Conservation (phyloP, 352 stramenopile genomes). For the Albugo candida region DNA sequence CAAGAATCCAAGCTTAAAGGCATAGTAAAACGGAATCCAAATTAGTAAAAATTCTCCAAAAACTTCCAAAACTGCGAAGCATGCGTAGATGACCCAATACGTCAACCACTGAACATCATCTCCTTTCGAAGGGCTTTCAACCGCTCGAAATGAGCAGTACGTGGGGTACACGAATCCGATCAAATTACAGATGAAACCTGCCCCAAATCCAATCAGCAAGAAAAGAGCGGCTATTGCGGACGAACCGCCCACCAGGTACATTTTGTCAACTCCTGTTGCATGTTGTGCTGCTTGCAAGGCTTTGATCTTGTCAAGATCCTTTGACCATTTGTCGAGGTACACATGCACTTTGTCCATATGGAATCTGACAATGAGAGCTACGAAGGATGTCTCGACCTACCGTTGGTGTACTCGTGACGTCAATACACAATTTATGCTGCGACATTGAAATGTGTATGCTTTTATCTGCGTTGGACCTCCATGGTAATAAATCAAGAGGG, state of each 20-base stretch:
- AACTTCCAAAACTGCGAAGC: conserved; percentile 92
- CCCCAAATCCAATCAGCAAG: conserved; percentile 69
- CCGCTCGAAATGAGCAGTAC: conserved; percentile 70
- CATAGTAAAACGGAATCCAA: conserved; percentile 97
- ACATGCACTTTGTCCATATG: too few relatives aligned
- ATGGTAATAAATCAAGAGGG: too few relatives aligned
- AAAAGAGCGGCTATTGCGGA: conserved; percentile 49
- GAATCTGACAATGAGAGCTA: too few relatives aligned
- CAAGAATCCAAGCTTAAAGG: conserved; percentile 95
- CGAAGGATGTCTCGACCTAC: too few relatives aligned
- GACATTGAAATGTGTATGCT: too few relatives aligned
- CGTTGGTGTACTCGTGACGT: too few relatives aligned
- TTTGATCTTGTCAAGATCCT: conserved; percentile 67
- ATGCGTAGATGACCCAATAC: conserved; percentile 96
- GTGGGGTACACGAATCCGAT: conserved; percentile 69
- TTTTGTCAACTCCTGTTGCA: conserved; percentile 73
- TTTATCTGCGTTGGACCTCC: too few relatives aligned
- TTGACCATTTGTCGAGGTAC: conserved; percentile 44
- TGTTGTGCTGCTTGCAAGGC: conserved; percentile 64
- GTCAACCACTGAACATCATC: conserved; percentile 86
- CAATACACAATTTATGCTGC: too few relatives aligned
- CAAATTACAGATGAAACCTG: conserved; percentile 66
- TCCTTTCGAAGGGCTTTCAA: conserved; percentile 57
- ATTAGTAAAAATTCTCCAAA: conserved; percentile 92
- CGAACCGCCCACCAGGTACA: conserved; percentile 59